Evolutionary conservation across 495 filamentous ascomycete species (phyloP), one percentile per base, ranked within the genome.

Genomic region (Tuber brumale): DNA sequence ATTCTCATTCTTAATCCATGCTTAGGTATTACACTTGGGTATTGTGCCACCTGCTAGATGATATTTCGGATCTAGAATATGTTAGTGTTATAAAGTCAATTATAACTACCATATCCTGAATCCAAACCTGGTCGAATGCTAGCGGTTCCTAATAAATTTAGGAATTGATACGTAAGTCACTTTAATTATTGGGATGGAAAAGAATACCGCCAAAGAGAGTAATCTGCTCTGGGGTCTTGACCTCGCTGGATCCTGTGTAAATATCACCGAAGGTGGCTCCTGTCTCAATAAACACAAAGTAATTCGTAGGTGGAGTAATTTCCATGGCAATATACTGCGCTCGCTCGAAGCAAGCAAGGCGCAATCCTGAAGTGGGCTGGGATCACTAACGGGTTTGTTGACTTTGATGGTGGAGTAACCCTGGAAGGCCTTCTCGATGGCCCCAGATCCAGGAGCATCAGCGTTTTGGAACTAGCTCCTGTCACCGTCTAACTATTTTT

Each of bases 241-340:
- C 85, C 71, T 89, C 87, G 75, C 91, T 87, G 3, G 86, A 88
- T 14, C 88, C 92, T 61, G 92, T 89, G 3, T 90, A 88, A 80
- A 89, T 88, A 66, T 88, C 88, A 46, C 88, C 88, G 14, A 84
- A 87, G 18, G 88, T 88, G 69, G 88, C 89, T 1, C 85, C 86
- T 57, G 86, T 83, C 23, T 84, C 83, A 75, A 89, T 87, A 80
- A 89, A 89, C 19, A 85, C 87, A 61, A 87, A 87, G 70, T 89
- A 89, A 76, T 89, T 88, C 76, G 86, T 88, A 41, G 88, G 86
- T 27, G 88, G 88, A 0, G 46, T 71, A 51, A 81, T 80, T 23
- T 79, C 74, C 35, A 73, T 75, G 35, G 72, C 66, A 27, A 80
- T 76, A n/a, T 72, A 75, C 51, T 16, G 21, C 8, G 9, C 7